Base-by-base conservation (phyloP, 331 rosid genomes). In the Quercus phellos region DNA sequence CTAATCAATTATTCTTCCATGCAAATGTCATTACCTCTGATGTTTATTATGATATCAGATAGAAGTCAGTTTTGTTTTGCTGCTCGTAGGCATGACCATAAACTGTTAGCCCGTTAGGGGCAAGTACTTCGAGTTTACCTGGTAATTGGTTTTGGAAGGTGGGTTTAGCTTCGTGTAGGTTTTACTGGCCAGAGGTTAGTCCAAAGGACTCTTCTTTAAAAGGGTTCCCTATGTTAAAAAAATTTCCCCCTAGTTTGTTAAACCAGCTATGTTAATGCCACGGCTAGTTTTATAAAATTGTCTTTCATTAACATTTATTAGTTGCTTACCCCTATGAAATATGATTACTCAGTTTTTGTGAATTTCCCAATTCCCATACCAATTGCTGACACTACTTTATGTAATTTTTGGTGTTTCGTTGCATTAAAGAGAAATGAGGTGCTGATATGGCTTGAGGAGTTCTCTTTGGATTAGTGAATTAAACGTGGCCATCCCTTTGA, bases 381-480 rank as follows among this genome's bases (percentile, higher is more conserved):
- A 38, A 17, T 13, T 46, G 19, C 69, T 76, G 74, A 79, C 46
- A 38, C n/a, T 0, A 32, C 27, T 6, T 22, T 46, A 13, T 24
- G 29, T 34, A 26, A 61, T 56, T 54, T 50, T 53, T 13, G 53
- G 69, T 55, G 58, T 10, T 34, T 56, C 46, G 53, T 56, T 66
- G 72, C 76, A 53, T 51, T 69, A 26, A 55, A 88, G 91, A 88
- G 87, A 71, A 88, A 88, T 73, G 91, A 88, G 74, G 87, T 85
- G 26, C 79, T 85, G 21, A 73, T 83, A 78, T 83, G 89, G 91
- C 82, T 88, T n/a, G 91, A 88, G 76, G 87, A 83, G 72, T 88
- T 85, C 75, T 50, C 84, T 68, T 64, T 85, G 83, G 88, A 85
- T 55, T 82, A 76, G 76, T 35, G 11, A 19, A 7, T 61, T 13